Evolutionary conservation across 1,284 basidiomycete species (phyloP).

Genomic region (Naganishia sp.): DNA sequence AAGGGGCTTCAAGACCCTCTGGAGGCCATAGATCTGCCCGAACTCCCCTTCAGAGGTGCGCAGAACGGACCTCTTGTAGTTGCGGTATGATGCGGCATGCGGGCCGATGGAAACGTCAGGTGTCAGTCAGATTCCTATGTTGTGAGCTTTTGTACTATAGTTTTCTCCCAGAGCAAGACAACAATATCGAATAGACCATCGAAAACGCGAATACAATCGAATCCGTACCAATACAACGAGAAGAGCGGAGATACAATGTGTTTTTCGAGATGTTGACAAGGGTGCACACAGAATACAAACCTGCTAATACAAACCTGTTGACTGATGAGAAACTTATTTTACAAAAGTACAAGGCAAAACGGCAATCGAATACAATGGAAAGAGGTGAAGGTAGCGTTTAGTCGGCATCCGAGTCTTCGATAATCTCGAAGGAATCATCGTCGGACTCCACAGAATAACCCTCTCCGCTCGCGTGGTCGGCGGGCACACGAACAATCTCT

Average conservation of each 20-base stretch:
- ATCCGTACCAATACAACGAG: neutral
- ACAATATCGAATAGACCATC: neutral
- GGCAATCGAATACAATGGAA: neutral
- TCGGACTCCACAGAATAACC: conserved; percentile 10
- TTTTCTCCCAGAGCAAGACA: neutral
- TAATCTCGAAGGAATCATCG: conserved; percentile 25
- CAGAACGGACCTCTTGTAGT: neutral
- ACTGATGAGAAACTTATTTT: neutral
- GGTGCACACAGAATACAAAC: neutral
- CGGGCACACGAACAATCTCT: conserved; percentile 15
- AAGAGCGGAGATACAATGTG: neutral
- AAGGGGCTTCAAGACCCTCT: conserved; percentile 17
- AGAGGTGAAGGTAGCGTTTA: neutral
- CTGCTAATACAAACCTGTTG: neutral
- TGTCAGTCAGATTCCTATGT: too few relatives aligned
- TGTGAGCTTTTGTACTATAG: too few relatives aligned
- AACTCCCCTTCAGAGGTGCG: neutral
- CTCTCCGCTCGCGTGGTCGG: neutral
- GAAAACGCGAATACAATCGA: neutral
- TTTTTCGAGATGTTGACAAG: neutral
- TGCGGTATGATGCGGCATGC: neutral
- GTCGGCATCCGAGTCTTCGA: conserved; percentile 26
- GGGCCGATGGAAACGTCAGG: neutral
- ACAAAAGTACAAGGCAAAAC: neutral
- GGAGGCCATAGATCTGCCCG: neutral